Base-by-base conservation (phyloP, 306 rosid genomes). In the Prosopis cineraria region DNA sequence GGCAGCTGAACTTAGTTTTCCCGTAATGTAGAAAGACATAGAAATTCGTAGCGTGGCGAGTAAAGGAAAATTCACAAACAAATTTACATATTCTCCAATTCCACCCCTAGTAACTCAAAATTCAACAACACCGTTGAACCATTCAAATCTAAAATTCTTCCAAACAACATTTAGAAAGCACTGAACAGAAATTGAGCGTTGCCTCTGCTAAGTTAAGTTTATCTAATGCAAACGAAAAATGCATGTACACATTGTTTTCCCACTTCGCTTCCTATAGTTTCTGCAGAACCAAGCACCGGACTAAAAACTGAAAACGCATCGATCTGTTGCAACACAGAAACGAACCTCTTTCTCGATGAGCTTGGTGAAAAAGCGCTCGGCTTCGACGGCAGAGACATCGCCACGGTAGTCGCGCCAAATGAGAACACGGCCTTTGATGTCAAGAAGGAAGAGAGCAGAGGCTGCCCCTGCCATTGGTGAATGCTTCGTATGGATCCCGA, bases 381-480 rank as follows among this genome's bases (percentile, higher is more conserved):
- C 97, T 80, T 93, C 97, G 58, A 81, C 85, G 58, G 99, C 88
- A 30, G 99, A 79, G 82, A 96, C 99, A 79, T 96, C 99, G 80
- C 99, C 99, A 16, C 99, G 99, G 79, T 91, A 96, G 77, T 96
- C 98, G 69, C 99, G 99, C 96, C 96, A 96, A 83, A 96, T 91
- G 81, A 96, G 97, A 82, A 96, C 97, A 84, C 98, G 99, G 83
- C 99, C 99, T 86, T 96, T 96, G 91, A 96, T 93, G 86, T 96
- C 99, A 34, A 96, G 91, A 25, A 96, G 94, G 90, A 96, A 96
- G 67, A 96, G 91, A 84, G 98, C 98, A 77, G 99, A 96, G 75
- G 87, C 97, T 53, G 99, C 99, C 79, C 99, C 99, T 60, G 99
- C 84, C 99, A 96, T 96, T 34, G 80, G 59, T 11, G 34, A 24